Conservation (phyloP, 2,329 filamentous ascomycete species). For the Fonsecaea nubica region DNA sequence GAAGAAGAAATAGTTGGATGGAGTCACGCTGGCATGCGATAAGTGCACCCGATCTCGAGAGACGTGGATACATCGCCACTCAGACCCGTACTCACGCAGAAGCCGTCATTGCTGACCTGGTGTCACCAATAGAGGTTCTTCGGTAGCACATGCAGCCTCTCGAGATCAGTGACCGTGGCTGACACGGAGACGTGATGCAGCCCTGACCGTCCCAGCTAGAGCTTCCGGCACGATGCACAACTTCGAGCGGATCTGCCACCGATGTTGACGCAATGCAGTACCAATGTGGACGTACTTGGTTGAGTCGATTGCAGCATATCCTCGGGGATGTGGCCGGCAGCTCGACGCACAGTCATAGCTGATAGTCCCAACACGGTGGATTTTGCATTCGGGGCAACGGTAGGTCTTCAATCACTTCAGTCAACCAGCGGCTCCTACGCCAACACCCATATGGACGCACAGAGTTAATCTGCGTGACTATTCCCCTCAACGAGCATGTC, state of each 20-base stretch:
- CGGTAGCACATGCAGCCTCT: slow-evolving; percentile 18
- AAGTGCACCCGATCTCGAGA: slow-evolving; percentile 18
- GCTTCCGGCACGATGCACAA: not conserved
- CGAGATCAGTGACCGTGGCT: too few species aligned
- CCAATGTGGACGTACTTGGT: not conserved
- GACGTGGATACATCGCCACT: slow-evolving; percentile 22
- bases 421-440: slow-evolving; percentile 1
- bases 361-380: not conserved
- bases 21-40: slow-evolving; percentile 63
- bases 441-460: not conserved
- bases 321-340: not conserved
- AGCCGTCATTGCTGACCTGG: not conserved
- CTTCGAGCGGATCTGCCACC: not conserved
- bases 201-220: not conserved
- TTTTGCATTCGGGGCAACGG: not conserved
- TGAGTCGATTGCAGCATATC: not conserved
- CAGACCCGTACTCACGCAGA: not conserved
- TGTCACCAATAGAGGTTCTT: slow-evolving; percentile 4
- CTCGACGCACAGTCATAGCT: not conserved
- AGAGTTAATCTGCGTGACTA: too few species aligned
- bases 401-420: slow-evolving; percentile 1
- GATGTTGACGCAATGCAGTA: not conserved
- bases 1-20: slow-evolving; percentile 70
- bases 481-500: too few species aligned
- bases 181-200: not conserved